A percentile compares a stretch with the other conserved stretches of the same genome.
Evolutionary conservation across 352 stramenopile genomes (phyloP).

Genomic region (Phytophthora idaei): DNA sequence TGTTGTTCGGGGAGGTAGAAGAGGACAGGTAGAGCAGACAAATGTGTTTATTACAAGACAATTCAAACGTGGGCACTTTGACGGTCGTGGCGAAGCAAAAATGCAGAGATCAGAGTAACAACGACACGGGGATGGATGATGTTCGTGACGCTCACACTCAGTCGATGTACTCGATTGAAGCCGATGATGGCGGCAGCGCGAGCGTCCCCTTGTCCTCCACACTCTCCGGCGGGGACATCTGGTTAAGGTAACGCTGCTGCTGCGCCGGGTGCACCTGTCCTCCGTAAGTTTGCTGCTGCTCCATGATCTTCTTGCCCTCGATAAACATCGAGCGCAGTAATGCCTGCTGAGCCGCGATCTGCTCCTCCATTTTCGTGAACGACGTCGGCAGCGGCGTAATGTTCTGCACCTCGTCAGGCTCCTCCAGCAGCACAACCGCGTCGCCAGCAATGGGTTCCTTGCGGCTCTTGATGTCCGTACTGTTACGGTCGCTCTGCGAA

Average conservation of each 20-base stretch:
- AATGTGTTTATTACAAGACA: slow-evolving; percentile 40
- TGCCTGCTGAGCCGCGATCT: slow-evolving; percentile 76
- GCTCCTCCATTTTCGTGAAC: slow-evolving; percentile 81
- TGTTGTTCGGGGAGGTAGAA: too few relatives aligned
- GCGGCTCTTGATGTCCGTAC: slow-evolving; percentile 34
- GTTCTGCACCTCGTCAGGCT: slow-evolving; percentile 50
- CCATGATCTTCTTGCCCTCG: slow-evolving; percentile 81
- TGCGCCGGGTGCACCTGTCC: slow-evolving; percentile 41
- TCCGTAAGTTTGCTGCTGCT: slow-evolving; percentile 45
- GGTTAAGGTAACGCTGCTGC: slow-evolving; percentile 44
- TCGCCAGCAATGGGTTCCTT: slow-evolving; percentile 23
- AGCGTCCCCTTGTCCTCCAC: slow-evolving; percentile 34
- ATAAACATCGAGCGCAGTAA: slow-evolving; percentile 76
- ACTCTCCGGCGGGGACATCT: slow-evolving; percentile 31
- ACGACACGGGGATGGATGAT: slow-evolving; percentile 7
- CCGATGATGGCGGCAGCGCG: slow-evolving; percentile 31
- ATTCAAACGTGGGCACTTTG: slow-evolving; percentile 18
- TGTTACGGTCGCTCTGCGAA: slow-evolving; percentile 44
- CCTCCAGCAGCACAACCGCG: slow-evolving; percentile 41
- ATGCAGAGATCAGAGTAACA: slow-evolving; percentile 29
- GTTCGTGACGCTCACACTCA: slow-evolving; percentile 18
- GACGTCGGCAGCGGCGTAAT: slow-evolving; percentile 64
- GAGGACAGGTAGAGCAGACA: slow-evolving; percentile 12
- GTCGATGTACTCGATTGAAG: slow-evolving; percentile 55
- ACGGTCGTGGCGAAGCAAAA: slow-evolving; percentile 17